A percentile compares a stretch with the other conserved stretches of the same genome.
phyloP scores from a whole-genome alignment of 495 filamentous ascomycete species.

The Apiosordaria backusii region DNA sequence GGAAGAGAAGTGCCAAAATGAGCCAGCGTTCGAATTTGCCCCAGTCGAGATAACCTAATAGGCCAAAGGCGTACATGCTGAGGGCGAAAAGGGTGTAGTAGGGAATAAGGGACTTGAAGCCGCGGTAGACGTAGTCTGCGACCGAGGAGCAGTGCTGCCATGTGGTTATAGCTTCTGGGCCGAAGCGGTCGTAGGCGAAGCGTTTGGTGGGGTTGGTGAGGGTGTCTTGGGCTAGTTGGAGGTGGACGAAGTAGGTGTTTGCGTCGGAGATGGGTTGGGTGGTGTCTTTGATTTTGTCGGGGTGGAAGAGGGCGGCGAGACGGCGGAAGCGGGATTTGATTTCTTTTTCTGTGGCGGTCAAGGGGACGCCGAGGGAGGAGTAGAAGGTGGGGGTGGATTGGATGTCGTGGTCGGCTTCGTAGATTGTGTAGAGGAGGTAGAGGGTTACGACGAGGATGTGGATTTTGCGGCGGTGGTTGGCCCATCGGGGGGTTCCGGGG shows the following conservation, averaged over 20 bases:
- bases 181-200: conserved; percentile 93
- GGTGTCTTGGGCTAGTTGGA: conserved; percentile 81
- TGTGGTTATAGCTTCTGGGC: conserved; percentile 60
- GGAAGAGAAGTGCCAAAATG: conserved; percentile 61
- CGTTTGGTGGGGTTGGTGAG: conserved; percentile 73
- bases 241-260: conserved; percentile 68
- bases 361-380: conserved; percentile 62
- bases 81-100: conserved; percentile 64
- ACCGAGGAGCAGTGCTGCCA: conserved; percentile 61
- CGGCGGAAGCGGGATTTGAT: conserved; percentile 84
- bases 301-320: conserved; percentile 80
- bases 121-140: conserved; percentile 67
- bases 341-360: conserved; percentile 63
- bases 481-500: conserved; percentile 65
- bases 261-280: conserved; percentile 24
- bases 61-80: conserved; percentile 63
- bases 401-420: conserved; percentile 82
- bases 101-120: conserved; percentile 52
- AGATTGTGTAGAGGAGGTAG: conserved; percentile 91
- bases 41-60: conserved; percentile 78
- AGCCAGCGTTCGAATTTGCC: conserved; percentile 90
- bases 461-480: conserved; percentile 72
- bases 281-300: conserved; percentile 62
- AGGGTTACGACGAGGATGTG: conserved; percentile 73
- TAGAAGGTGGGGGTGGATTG: conserved; percentile 73